phyloP scores from a whole-genome alignment of 2,329 filamentous ascomycete species.

The Verticillium isaacii region DNA sequence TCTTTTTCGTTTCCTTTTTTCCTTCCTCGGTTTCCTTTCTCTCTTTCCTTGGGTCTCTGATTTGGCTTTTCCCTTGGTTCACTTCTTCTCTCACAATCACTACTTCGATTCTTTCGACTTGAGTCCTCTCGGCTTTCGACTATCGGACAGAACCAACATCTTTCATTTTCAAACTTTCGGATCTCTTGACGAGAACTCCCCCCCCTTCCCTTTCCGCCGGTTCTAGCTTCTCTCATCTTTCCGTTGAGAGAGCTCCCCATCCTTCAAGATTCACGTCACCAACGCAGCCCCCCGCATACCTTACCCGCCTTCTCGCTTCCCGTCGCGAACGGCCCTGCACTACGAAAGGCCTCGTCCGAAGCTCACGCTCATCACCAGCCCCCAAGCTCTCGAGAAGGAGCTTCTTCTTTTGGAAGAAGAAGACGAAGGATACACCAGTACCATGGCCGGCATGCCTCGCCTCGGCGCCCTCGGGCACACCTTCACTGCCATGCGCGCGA shows the following conservation, averaged over 20 bases:
- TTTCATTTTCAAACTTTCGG: background rate
- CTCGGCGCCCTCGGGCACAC: conserved; percentile 72
- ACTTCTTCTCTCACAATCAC: conserved; percentile 2
- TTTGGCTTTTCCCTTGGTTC: background rate
- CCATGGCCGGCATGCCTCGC: conserved; percentile 43
- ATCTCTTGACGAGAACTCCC: background rate
- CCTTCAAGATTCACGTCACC: conserved; percentile 14
- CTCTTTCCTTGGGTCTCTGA: conserved; percentile 14
- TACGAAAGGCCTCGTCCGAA: conserved; percentile 28
- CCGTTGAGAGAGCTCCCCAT: background rate
- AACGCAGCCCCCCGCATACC: conserved; percentile 11
- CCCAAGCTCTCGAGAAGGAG: conserved; percentile 5
- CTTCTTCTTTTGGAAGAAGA: background rate
- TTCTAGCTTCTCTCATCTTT: background rate
- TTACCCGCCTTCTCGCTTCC: conserved; percentile 27
- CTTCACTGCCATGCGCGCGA: conserved; percentile 67
- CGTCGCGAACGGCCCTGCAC: conserved; percentile 29
- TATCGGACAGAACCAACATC: background rate
- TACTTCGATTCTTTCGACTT: conserved; percentile 10
- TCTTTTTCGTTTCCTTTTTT: conserved; percentile 16
- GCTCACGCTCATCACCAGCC: conserved; percentile 36
- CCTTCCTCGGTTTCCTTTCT: conserved; percentile 16
- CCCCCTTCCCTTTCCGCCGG: background rate
- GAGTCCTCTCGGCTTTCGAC: conserved; percentile 1
- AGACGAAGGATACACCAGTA: conserved; percentile 16